A percentile compares a stretch with the other conserved stretches of the same genome.
Conservation (phyloP, 371 early-diverging fungal species). For the Homolaphlyctis polyrhiza region DNA sequence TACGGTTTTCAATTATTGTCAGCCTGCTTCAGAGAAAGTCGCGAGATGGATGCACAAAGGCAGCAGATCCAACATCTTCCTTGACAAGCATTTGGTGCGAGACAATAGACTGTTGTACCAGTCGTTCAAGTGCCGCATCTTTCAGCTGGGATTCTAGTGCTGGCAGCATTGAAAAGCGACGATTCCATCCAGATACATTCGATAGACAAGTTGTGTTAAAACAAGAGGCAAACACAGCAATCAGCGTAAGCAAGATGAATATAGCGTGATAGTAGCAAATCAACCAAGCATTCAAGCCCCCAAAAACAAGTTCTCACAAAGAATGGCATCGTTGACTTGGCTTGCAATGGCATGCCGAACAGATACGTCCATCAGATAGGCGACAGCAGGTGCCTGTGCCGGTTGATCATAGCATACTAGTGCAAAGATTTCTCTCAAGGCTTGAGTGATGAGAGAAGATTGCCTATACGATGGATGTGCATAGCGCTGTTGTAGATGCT, state of each 20-base stretch:
- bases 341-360: conserved; percentile 63
- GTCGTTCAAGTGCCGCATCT: not conserved
- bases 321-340: conserved; percentile 65
- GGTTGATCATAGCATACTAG: conserved; percentile 73
- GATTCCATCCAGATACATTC: no score
- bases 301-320: conserved; percentile 33
- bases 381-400: conserved; percentile 45
- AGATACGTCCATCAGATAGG: conserved; percentile 44
- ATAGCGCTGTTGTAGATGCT: conserved; percentile 65
- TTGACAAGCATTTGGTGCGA: not conserved
- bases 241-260: no score
- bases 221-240: no score
- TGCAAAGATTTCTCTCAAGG: conserved; percentile 60
- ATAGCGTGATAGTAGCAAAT: no score
- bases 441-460: no score
- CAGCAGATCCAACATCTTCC: conserved; percentile 1
- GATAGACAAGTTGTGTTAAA: no score
- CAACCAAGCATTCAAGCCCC: not conserved
- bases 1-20: no score
- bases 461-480: no score
- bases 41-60: not conserved
- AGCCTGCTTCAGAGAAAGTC: no score
- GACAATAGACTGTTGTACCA: not conserved
- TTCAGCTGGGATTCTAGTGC: not conserved
- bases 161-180: no score